Conservation (phyloP, 371 early-diverging fungal genomes). For the Rhizopus microsporus region DNA sequence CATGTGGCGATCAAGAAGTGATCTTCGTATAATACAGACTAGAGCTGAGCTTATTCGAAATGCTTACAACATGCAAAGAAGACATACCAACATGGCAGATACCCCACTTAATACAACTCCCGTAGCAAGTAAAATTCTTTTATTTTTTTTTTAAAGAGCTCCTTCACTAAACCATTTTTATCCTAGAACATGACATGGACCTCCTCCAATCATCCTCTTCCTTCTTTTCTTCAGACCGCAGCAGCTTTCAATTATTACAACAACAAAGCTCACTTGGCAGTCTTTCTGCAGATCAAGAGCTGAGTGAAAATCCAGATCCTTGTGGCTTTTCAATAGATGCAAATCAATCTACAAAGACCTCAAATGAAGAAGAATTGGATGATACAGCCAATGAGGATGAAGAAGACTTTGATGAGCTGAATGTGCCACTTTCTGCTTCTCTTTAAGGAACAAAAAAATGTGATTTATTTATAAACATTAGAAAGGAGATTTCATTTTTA, state of each 20-base stretch:
- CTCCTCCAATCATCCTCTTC: neutral
- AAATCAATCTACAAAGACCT: neutral
- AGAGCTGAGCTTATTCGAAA: neutral
- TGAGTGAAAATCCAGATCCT: neutral
- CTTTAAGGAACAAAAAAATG: neutral
- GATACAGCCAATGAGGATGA: neutral
- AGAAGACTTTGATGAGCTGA: neutral
- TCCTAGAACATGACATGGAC: neutral
- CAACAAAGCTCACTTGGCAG: neutral
- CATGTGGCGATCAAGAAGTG: neutral
- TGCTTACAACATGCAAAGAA: neutral
- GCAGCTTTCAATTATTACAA: neutral
- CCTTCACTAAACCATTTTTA: neutral
- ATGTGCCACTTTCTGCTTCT: neutral
- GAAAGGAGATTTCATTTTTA: neutral
- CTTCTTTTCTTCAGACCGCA: neutral
- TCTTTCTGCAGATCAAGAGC: neutral
- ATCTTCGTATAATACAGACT: neutral
- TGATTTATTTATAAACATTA: neutral
- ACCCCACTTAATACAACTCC: constrained; percentile 2
- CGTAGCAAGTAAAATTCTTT: neutral
- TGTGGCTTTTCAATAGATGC: neutral
- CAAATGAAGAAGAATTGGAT: neutral
- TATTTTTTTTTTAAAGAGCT: neutral
- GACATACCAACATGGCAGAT: constrained; percentile 4